Evolutionary conservation across 148 eudicot species (phyloP), one percentile per base, ranked within the genome.

Genomic region (Silene uniflora): DNA sequence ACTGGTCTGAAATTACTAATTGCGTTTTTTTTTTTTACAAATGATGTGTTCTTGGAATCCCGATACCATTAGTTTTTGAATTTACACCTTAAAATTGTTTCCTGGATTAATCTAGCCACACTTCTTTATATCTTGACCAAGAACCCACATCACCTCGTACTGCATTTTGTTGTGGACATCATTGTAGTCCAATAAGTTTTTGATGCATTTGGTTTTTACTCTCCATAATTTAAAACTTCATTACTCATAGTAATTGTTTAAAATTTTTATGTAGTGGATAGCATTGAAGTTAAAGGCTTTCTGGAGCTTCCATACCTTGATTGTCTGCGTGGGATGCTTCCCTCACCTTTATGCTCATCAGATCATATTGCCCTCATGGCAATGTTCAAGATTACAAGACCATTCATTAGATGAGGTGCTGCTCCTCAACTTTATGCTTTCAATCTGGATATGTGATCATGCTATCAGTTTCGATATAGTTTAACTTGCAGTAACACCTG

Each of bases 361-460:
- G 98, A 91, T 81, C 97, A 91, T 78, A 88, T 94, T 78, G 95
- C 97, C 24, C 93, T 93, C 21, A 75, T 91, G 87, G 97, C 91
- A 78, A 73, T 65, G 4, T 81, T 77, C 14, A 77, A 66, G 54
- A 73, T 81, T n/a, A 62, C 49, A 32, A 77, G 66, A 49, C 83
- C 80, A 49, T 73, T 73, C 54, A 27, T 72, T 62, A 7, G 77
- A 52, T 69, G 60, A 69, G 39, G 14, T 44, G 66, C 39, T 21
- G 61, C 73, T 64, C 22, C 24, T 46, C 39, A 71, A 27, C 63
- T 12, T 21, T 68, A 49, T 19, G 62, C 5, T 46, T 59, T 78
- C 63, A 64, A 65, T 72, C 9, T 39, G 44, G 0, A 80, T 62
- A 59, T 55, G 39, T 39, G 55, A 25, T 25, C 13, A 52, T 52